Evolutionary conservation across 441 rosid species (phyloP).

Genomic region (Melastoma candidum): DNA sequence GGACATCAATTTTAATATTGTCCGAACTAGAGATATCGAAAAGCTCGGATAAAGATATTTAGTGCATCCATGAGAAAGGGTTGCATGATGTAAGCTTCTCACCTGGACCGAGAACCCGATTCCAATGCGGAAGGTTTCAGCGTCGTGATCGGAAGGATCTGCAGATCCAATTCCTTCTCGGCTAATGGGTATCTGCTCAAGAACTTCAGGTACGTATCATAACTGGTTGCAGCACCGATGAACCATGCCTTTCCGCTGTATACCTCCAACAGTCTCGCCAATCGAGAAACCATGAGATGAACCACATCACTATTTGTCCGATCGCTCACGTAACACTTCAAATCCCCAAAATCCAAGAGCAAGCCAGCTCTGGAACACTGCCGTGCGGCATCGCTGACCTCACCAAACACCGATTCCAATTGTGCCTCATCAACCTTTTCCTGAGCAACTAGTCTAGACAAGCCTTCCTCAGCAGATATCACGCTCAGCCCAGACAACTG

Average conservation of each 20-base stretch:
- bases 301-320: slow-evolving; percentile 18
- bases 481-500: slow-evolving; percentile 32
- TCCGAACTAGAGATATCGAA: background rate
- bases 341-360: slow-evolving; percentile 56
- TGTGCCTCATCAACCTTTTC: slow-evolving; percentile 11
- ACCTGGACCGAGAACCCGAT: slow-evolving; percentile 63
- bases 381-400: slow-evolving; percentile 27
- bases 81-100: background rate
- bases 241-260: slow-evolving; percentile 47
- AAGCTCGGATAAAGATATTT: no score
- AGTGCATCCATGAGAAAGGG: no score
- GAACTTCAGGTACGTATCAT: slow-evolving; percentile 49
- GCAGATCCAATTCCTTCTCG: slow-evolving; percentile 75
- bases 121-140: slow-evolving; percentile 31
- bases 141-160: slow-evolving; percentile 59
- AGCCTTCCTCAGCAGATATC: slow-evolving; percentile 28
- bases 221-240: slow-evolving; percentile 45
- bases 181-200: slow-evolving; percentile 37
- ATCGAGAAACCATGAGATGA: slow-evolving; percentile 29
- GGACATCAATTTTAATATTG: background rate
- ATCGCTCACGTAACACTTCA: slow-evolving; percentile 30
- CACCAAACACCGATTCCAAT: slow-evolving; percentile 31
- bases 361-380: slow-evolving; percentile 36
- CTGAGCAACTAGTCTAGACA: slow-evolving; percentile 11
- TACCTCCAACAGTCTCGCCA: slow-evolving; percentile 37